Base-by-base conservation (phyloP, 129 eudicot genomes). In the Gnaphalium uliginosum region DNA sequence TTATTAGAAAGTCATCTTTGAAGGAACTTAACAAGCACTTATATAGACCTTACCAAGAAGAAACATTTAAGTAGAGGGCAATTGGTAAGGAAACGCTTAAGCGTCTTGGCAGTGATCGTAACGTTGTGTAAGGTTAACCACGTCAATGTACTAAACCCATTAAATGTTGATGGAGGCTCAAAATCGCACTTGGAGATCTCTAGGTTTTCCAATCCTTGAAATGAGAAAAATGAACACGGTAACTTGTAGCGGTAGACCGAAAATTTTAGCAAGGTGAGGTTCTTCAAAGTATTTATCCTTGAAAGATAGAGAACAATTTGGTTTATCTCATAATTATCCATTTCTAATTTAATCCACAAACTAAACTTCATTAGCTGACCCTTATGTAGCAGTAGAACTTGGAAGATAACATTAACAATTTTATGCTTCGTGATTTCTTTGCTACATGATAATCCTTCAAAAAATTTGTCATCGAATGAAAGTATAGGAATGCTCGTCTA, bases 21-120 rank as follows among this genome's bases (percentile, higher is more conserved):
- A 26, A 66, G 15, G 53, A 66, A 26, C 24, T 35, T 66, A 26
- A 66, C n/a, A 17, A 66, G 14, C 26, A 35, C 19, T 32, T 66
- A 66, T 32, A 19, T 32, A 30, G 2, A 66, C 51, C 65, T 53
- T 33, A 66, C 33, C 68, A 79, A 62, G n/a, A 15, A 18, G 62
- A 79, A 18, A 21, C n/a, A 0, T 25, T 73, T 35, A 14, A 79
- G 79, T 35, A 65, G 27, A 9, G 79, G 83, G 69, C 78, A 72
- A 53, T 13, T 65, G 46, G 79, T 64, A n/a, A 79, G 60, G 17
- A 79, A 79, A 72, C 15, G 29, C n/a, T 26, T 8, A 19, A 79
- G 35, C 22, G 29, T 29, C 53, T 72, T 57, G 15, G 17, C n/a
- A 66, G 32, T 19, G 41, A 79, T 41, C 29, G 4, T 19, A 27